Percentiles rank a stretch among this genome's conserved stretches.
These are phyloP conservation scores for Backusella mclennaniae DNA, from an alignment of 192 early-diverging fungal species.

Conservation along the genomic window DNA sequence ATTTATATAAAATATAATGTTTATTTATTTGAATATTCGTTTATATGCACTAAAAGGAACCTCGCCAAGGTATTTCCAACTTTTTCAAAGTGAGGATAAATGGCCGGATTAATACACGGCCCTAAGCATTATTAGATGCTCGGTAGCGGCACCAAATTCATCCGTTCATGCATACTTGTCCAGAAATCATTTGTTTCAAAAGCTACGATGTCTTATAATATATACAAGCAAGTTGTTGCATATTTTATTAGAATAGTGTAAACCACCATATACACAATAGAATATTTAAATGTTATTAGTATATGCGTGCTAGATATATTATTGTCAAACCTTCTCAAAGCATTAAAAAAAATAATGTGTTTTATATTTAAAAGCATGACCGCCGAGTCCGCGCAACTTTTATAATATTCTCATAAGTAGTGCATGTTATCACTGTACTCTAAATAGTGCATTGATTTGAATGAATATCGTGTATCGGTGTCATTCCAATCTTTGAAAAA, in stretches of 20 bases:
- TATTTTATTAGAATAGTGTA: not conserved
- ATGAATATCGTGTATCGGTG: no score
- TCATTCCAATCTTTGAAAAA: no score
- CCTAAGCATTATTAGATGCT: not conserved
- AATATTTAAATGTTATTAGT: not conserved
- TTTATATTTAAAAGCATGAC: no score
- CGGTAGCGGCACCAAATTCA: not conserved
- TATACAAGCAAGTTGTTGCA: not conserved
- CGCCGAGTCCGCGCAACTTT: no score
- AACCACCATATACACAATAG: not conserved
- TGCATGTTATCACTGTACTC: no score
- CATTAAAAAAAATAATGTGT: no score
- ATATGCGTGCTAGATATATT: not conserved
- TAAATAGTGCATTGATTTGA: no score
- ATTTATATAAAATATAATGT: not conserved
- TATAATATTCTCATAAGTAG: no score
- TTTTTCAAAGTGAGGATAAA: not conserved
- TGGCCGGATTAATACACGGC: not conserved
- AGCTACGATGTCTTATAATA: not conserved
- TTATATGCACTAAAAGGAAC: not conserved
- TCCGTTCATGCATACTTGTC: not conserved
- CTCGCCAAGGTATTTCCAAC: not conserved
- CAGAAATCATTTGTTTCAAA: not conserved
- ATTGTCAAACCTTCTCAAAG: not conserved
- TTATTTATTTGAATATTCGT: not conserved